These are phyloP conservation scores for Ceratocystis colombiana DNA, from an alignment of 2,329 filamentous ascomycete species.

Conservation along the genomic window DNA sequence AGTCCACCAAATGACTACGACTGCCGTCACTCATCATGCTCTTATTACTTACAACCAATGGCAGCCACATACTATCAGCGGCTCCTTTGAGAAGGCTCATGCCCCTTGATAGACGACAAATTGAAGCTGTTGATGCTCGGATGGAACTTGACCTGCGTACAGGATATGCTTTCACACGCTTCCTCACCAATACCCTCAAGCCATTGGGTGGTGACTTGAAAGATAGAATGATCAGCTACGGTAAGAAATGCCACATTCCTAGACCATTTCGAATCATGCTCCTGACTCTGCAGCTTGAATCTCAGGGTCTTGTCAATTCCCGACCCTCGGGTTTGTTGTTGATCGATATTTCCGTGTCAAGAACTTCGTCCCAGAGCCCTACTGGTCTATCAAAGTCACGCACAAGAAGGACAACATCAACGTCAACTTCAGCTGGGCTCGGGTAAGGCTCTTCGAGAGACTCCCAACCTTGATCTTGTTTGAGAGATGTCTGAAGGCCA, in stretches of 20 bases:
- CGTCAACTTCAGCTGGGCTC: conserved; percentile 74
- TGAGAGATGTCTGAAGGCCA: conserved; percentile 70
- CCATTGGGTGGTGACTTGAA: conserved; percentile 57
- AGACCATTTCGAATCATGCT: not conserved
- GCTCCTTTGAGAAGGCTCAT: conserved; percentile 56
- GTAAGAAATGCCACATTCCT: conserved; percentile 36
- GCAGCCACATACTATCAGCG: conserved; percentile 74
- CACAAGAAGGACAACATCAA: conserved; percentile 67
- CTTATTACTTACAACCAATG: conserved; percentile 25
- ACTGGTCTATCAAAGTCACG: conserved; percentile 83
- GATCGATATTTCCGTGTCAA: conserved; percentile 89
- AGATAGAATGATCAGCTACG: conserved; percentile 67
- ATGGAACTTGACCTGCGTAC: conserved; percentile 91
- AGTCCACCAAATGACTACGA: too few species aligned
- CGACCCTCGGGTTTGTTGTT: conserved; percentile 91
- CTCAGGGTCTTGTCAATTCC: conserved; percentile 83
- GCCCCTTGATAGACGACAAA: conserved; percentile 72
- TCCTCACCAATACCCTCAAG: conserved; percentile 71
- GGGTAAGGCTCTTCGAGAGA: conserved; percentile 78
- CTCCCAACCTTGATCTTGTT: conserved; percentile 71
- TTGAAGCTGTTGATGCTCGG: conserved; percentile 74
- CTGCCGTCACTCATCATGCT: not conserved
- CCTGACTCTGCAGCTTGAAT: not conserved
- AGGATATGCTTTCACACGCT: conserved; percentile 82
- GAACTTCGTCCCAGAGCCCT: conserved; percentile 84